Conservation (phyloP, 2,329 filamentous ascomycete genomes). For the Epichloe gansuensis region DNA sequence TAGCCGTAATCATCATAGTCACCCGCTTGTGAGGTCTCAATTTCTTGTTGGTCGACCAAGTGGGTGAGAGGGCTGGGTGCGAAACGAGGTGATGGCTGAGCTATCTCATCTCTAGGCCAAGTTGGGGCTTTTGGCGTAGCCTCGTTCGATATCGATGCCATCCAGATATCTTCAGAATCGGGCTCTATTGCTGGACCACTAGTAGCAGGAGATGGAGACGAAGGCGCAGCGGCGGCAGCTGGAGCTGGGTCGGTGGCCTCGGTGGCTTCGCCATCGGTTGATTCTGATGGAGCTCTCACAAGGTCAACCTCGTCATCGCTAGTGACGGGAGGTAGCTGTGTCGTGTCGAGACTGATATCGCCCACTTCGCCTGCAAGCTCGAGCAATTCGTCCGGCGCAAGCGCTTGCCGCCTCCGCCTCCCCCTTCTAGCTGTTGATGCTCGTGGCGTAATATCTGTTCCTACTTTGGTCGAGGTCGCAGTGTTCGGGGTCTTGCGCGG, state of each 20-base stretch:
- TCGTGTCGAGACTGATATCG: conserved; percentile 7
- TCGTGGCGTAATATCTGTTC: conserved; percentile 8
- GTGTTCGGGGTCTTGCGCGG: conserved; percentile 15
- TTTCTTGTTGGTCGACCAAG: conserved; percentile 3
- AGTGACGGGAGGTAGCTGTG: conserved; percentile 7
- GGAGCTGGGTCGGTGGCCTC: not conserved
- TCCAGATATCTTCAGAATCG: conserved; percentile 32
- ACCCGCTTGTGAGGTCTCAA: conserved; percentile 10
- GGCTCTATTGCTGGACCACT: conserved; percentile 8
- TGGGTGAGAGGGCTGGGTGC: conserved; percentile 3
- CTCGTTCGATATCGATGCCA: conserved; percentile 27
- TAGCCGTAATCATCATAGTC: conserved; percentile 14
- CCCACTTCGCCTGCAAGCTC: conserved; percentile 13
- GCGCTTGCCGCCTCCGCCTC: conserved; percentile 12
- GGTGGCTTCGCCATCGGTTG: conserved; percentile 1
- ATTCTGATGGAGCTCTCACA: conserved; percentile 13
- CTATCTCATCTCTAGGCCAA: not conserved
- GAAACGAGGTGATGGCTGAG: conserved; percentile 6
- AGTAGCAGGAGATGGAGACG: conserved; percentile 4
- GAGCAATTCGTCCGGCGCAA: conserved; percentile 15
- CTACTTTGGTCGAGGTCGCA: conserved; percentile 12
- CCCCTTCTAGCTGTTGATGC: conserved; percentile 8
- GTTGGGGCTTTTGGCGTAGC: conserved; percentile 20
- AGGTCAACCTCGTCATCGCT: conserved; percentile 19
- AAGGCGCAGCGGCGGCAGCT: conserved; percentile 1